Base-by-base conservation (phyloP, 176 grass and related monocot species). In the Zea luxurians region DNA sequence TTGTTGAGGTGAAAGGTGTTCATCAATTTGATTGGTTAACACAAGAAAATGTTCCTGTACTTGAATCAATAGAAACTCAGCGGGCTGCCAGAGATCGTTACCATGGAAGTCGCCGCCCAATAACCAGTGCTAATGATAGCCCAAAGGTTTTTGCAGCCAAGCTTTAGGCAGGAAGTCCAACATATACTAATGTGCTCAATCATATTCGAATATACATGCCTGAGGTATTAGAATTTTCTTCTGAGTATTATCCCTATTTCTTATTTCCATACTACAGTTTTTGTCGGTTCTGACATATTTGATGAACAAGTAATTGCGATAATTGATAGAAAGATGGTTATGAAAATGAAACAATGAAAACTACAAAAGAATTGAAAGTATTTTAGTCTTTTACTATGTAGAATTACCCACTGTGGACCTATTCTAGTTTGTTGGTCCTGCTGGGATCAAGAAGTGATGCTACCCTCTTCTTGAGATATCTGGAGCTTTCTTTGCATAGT, bases 31-130 rank as follows among this genome's bases (percentile, higher is more conserved):
- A n/a, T n/a, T n/a, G n/a, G n/a, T n/a, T n/a, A n/a, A n/a, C 91
- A 65, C 93, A 88, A 86, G 94, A 97, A 86, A 91, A 93, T 81
- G 76, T 89, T 48, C 94, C 91, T 18, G 94, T 92, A 86, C 85
- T 97, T 84, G 86, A 91, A 72, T 89, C 85, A 66, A 92, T 97
- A 83, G 94, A 97, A 87, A 93, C 75, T 78, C 94, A 93, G 48
- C 80, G 83, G 21, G 69, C 74, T 77, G 82, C 86, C 64, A 90
- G 84, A 85, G 86, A 76, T 62, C 87, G 72, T 74, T 92, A 93
- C 80, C 75, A 88, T 88, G 91, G 84, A 67, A 90, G 93, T 88
- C 78, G 83, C 46, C 75, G 91, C 59, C 81, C 81, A 41, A 83
- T 75, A 61, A 83, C 80, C 59, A 80, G 84, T 89, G 79, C 47